A percentile compares a stretch with the other conserved stretches of the same genome.
Conservation (phyloP, 306 rosid species). For the Prunus kanzakura region DNA sequence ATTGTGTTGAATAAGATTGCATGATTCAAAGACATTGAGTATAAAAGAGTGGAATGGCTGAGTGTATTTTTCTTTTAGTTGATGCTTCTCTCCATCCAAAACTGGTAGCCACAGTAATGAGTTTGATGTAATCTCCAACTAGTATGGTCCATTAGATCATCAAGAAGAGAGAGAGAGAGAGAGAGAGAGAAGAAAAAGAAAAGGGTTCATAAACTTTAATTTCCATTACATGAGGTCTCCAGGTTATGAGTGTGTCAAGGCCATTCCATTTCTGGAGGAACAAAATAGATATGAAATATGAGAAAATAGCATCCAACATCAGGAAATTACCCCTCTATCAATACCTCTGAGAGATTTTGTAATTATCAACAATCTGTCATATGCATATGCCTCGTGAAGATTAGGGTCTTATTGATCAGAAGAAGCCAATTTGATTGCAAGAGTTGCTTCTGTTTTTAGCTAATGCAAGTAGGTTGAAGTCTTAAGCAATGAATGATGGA, state of each 20-base stretch:
- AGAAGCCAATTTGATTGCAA: neutral
- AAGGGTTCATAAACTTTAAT: neutral
- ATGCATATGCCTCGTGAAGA: too few species aligned
- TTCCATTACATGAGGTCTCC: neutral
- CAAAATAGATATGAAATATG: too few species aligned
- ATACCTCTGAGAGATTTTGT: too few species aligned
- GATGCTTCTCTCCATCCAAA: conserved; percentile 3
- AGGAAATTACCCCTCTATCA: too few species aligned
- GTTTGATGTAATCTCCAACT: neutral
- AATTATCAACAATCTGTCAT: too few species aligned
- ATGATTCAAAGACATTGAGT: conserved; percentile 28
- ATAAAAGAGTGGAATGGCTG: conserved; percentile 22
- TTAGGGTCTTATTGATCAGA: too few species aligned
- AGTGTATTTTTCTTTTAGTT: conserved; percentile 17
- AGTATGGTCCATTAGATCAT: neutral
- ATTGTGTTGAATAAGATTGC: conserved; percentile 25
- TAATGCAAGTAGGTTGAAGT: neutral
- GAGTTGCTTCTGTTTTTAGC: neutral
- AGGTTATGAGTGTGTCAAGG: neutral
- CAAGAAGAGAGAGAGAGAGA: neutral
- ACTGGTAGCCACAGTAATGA: neutral
- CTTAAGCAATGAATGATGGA: neutral
- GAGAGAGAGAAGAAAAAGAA: neutral
- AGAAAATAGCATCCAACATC: too few species aligned
- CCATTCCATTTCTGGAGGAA: too few species aligned